Evolutionary conservation across 306 rosid genomes (phyloP).

Genomic region (Carpinus viminea): DNA sequence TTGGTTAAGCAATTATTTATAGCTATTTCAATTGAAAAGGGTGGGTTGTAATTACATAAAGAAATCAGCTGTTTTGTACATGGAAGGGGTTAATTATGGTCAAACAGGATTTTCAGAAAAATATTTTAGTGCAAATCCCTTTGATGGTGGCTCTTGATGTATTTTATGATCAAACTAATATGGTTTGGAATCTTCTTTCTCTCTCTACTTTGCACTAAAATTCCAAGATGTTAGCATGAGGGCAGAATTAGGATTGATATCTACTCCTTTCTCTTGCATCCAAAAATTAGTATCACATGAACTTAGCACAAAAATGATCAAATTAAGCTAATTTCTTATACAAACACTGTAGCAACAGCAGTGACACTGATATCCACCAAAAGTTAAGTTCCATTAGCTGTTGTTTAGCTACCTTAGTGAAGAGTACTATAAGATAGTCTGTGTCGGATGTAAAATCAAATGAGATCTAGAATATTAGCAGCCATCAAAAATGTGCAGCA

Average conservation of each 20-base stretch:
- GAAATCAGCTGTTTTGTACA: neutral
- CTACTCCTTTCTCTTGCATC: neutral
- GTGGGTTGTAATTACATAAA: neutral
- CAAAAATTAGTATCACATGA: neutral
- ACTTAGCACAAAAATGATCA: neutral
- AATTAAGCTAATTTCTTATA: neutral
- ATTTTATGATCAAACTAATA: neutral
- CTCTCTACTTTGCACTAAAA: neutral
- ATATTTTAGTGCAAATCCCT: neutral
- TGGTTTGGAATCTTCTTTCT: neutral
- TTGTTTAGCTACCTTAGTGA: neutral
- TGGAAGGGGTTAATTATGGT: neutral
- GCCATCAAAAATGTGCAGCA: neutral
- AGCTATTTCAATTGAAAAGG: neutral
- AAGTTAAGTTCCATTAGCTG: neutral
- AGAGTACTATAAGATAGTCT: no score
- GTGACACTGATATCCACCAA: neutral
- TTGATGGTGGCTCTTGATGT: neutral
- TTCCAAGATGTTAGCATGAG: neutral
- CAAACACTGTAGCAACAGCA: neutral
- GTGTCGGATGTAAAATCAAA: constrained; percentile 11
- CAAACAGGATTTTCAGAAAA: neutral
- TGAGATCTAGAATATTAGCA: neutral
- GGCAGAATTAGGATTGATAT: neutral
- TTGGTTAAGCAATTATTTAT: neutral